phyloP scores from a whole-genome alignment of 805 yeast species.

The Candida awuae region DNA sequence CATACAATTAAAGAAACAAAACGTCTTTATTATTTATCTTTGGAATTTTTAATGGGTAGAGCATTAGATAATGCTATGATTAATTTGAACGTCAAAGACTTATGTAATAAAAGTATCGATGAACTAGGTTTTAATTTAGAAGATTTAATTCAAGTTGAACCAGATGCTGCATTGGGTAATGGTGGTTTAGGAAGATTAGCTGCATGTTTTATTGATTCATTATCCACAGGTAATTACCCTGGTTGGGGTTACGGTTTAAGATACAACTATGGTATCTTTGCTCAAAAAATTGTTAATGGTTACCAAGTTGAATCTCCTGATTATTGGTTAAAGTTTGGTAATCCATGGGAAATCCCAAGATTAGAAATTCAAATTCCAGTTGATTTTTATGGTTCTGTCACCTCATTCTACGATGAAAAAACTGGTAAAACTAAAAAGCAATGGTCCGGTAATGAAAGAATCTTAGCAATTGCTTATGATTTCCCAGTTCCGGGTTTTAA shows the following conservation, averaged over 20 bases:
- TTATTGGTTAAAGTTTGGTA: constrained; percentile 81
- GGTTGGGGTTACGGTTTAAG: constrained; percentile 97
- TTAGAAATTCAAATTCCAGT: constrained; percentile 82
- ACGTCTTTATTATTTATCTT: constrained; percentile 76
- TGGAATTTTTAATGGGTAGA: constrained; percentile 90
- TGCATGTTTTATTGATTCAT: constrained; percentile 86
- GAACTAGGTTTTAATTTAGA: constrained; percentile 85
- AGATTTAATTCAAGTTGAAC: constrained; percentile 77
- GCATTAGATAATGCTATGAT: constrained; percentile 91
- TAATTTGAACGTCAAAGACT: constrained; percentile 61
- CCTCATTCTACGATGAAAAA: constrained; percentile 42
- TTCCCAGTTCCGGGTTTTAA: constrained; percentile 89
- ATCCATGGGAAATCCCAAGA: constrained; percentile 92
- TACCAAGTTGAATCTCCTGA: constrained; percentile 93
- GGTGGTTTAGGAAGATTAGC: constrained; percentile 95
- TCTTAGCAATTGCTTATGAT: constrained; percentile 83
- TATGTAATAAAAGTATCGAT: constrained; percentile 46
- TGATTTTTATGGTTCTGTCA: constrained; percentile 79
- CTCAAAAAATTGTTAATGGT: constrained; percentile 83
- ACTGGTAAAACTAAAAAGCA: constrained; percentile 51
- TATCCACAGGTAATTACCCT: constrained; percentile 77
- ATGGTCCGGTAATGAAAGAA: constrained; percentile 88
- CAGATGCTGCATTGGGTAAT: constrained; percentile 91
- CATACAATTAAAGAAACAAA: constrained; percentile 79
- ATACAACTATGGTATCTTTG: constrained; percentile 88